Evolutionary conservation across 192 early-diverging fungal genomes (phyloP).

Genomic region (Podila verticillata): DNA sequence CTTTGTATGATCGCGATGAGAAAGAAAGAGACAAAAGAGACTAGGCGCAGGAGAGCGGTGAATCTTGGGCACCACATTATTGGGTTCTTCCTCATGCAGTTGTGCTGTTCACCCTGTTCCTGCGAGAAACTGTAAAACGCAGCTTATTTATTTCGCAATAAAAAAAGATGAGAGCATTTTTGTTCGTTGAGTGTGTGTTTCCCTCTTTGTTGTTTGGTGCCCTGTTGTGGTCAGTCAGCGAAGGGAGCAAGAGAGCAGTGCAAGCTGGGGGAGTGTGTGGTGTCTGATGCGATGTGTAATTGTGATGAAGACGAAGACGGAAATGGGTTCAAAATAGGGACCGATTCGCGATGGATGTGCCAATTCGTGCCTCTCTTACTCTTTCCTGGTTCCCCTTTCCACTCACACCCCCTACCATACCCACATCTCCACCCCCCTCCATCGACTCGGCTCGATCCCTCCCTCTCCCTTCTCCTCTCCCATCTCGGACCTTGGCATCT

Average conservation of each 20-base stretch:
- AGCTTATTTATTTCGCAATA: neutral
- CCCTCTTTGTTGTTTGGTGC: no score
- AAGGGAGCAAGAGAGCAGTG: no score
- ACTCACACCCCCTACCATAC: neutral
- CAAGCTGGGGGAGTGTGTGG: neutral
- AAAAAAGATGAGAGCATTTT: slow-evolving; percentile 1
- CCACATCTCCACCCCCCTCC: slow-evolving; percentile 6
- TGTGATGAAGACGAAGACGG: no score
- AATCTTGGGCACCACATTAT: no score
- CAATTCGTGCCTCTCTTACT: slow-evolving; percentile 13
- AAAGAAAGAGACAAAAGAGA: no score
- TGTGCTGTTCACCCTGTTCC: no score
- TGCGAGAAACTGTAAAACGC: no score
- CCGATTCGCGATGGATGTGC: neutral
- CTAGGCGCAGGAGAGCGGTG: no score
- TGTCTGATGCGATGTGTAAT: neutral
- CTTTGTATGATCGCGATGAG: no score
- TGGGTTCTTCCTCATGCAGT: no score
- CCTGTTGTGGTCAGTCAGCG: no score
- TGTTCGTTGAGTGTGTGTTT: no score
- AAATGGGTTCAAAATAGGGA: neutral
- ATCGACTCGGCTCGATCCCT: neutral
- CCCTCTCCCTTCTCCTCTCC: neutral
- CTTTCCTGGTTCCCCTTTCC: slow-evolving; percentile 32
- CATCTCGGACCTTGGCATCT: neutral